These are phyloP conservation scores for Haplosporangium sp. DNA, from an alignment of 371 early-diverging fungal genomes.

Conservation along the genomic window DNA sequence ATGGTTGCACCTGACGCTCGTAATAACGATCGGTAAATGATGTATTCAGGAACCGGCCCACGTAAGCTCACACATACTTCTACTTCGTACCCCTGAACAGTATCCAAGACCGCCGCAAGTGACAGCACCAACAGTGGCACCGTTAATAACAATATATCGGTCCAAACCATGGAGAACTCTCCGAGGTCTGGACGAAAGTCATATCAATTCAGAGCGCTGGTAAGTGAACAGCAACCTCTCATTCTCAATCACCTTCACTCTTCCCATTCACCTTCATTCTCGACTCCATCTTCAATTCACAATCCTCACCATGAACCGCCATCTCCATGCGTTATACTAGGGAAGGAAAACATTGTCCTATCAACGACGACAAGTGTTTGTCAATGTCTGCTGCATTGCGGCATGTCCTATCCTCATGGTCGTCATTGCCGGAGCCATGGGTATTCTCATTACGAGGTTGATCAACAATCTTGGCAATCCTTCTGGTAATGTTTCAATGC, in stretches of 20 bases:
- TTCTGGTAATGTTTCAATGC: slow-evolving; percentile 25
- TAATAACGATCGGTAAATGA: background rate
- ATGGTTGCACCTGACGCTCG: too few relatives aligned
- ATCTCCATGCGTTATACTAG: slow-evolving; percentile 18
- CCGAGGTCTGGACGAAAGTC: slow-evolving; percentile 49
- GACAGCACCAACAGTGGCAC: slow-evolving; percentile 9
- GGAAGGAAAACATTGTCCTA: slow-evolving; percentile 70
- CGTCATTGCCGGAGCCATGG: slow-evolving; percentile 61
- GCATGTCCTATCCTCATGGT: slow-evolving; percentile 71
- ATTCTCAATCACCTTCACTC: background rate
- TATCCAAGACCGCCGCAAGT: slow-evolving; percentile 10
- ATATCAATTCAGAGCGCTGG: slow-evolving; percentile 58
- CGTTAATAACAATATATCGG: background rate
- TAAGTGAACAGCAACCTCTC: slow-evolving; percentile 8
- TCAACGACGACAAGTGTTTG: slow-evolving; percentile 77
- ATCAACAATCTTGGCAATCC: slow-evolving; percentile 46
- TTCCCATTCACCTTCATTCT: background rate
- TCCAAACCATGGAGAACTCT: slow-evolving; percentile 19
- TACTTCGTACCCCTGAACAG: background rate
- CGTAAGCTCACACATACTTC: too few relatives aligned
- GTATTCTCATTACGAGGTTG: slow-evolving; percentile 55
- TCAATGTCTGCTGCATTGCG: slow-evolving; percentile 78
- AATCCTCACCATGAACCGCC: too few relatives aligned
- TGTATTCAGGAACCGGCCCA: background rate
- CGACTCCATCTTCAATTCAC: too few relatives aligned